Evolutionary conservation across 805 yeast species (phyloP).

Genomic region (Saccharomycopsis sp.): DNA sequence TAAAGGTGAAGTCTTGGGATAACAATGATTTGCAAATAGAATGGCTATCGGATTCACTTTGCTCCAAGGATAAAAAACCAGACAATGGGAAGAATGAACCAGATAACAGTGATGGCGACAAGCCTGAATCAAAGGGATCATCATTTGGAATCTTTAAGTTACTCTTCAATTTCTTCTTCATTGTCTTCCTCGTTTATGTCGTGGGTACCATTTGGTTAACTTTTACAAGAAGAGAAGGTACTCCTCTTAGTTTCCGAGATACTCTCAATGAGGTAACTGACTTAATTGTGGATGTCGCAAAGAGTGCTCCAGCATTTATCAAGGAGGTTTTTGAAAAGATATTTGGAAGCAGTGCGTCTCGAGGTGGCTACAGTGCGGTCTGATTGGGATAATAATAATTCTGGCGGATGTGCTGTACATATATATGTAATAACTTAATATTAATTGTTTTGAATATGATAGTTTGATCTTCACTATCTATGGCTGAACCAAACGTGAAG

Average conservation of each 20-base stretch:
- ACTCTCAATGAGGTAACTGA: constrained; percentile 69
- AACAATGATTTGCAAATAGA: constrained; percentile 25
- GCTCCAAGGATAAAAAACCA: constrained; percentile 29
- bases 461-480: too few species aligned
- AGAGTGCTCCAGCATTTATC: constrained; percentile 57
- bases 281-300: constrained; percentile 48
- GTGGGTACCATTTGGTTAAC: constrained; percentile 72
- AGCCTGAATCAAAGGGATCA: constrained; percentile 26
- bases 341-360: constrained; percentile 46
- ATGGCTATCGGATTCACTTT: constrained; percentile 38
- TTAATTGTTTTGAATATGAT: too few species aligned
- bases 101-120: constrained; percentile 27
- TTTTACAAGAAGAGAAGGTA: constrained; percentile 61
- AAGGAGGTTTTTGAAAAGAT: constrained; percentile 63
- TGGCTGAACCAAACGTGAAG: too few species aligned
- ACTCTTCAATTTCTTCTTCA: constrained; percentile 66
- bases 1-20: constrained; percentile 22
- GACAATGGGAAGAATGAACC: constrained; percentile 23
- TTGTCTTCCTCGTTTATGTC: constrained; percentile 64
- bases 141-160: constrained; percentile 78
- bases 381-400: constrained; percentile 31
- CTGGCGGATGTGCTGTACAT: too few species aligned
- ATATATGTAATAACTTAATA: too few species aligned
- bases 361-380: constrained; percentile 91
- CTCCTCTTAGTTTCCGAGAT: constrained; percentile 63